phyloP scores from a whole-genome alignment of 306 rosid species.

The Ormosia emarginata region DNA sequence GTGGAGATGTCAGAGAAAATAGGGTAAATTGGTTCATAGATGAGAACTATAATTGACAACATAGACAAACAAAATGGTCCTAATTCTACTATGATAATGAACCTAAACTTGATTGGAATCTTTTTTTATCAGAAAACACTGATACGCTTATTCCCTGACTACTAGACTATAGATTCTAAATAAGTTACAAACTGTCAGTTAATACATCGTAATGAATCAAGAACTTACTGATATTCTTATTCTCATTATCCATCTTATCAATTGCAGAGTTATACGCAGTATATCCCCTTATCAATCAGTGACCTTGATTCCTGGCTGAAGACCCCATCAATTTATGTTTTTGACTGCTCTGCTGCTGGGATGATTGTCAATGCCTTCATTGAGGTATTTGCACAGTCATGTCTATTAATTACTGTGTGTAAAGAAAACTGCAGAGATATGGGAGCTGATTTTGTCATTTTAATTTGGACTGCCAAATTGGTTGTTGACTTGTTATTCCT shows the following conservation, averaged over 20 bases:
- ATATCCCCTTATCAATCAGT: conserved; percentile 82
- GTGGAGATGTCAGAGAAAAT: not conserved
- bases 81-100: conserved; percentile 1
- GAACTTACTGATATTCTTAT: conserved; percentile 5
- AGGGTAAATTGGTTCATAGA: no score
- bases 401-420: not conserved
- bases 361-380: conserved; percentile 74
- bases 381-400: conserved; percentile 54
- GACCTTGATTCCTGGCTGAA: conserved; percentile 98
- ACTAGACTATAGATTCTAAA: not conserved
- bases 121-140: not conserved
- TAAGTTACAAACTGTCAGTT: not conserved
- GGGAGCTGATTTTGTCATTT: conserved; percentile 17
- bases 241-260: not conserved
- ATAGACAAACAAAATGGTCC: not conserved
- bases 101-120: not conserved
- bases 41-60: no score
- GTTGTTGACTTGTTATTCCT: conserved; percentile 29
- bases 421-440: not conserved
- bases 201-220: not conserved
- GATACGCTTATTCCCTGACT: not conserved
- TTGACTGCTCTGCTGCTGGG: conserved; percentile 99
- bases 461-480: conserved; percentile 20
- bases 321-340: conserved; percentile 96
- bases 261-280: conserved; percentile 94